phyloP scores from a whole-genome alignment of 495 filamentous ascomycete genomes.

The Podospora pseudocomata region DNA sequence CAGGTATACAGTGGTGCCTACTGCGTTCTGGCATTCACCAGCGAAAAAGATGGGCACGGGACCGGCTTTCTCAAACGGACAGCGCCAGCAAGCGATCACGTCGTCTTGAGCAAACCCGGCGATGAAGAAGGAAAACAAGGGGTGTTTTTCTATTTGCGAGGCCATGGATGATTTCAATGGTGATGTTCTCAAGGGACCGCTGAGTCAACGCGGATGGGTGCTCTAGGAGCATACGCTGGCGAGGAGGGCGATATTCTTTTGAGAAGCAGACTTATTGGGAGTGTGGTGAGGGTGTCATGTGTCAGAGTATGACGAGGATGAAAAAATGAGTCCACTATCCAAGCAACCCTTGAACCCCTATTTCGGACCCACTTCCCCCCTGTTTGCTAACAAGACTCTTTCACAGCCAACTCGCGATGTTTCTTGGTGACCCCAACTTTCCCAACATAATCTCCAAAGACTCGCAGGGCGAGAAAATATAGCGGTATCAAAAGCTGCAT shows the following conservation, averaged over 20 bases:
- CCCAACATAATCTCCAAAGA: slow-evolving; percentile 20
- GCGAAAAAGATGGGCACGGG: neutral
- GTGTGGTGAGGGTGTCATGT: slow-evolving; percentile 38
- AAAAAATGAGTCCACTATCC: slow-evolving; percentile 28
- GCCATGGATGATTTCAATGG: slow-evolving; percentile 33
- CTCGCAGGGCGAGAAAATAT: slow-evolving; percentile 20
- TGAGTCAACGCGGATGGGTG: slow-evolving; percentile 39
- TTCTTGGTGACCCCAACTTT: slow-evolving; percentile 35
- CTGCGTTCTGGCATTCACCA: slow-evolving; percentile 31
- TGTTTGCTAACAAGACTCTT: neutral
- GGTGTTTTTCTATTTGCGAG: slow-evolving; percentile 24
- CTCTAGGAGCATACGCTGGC: slow-evolving; percentile 40
- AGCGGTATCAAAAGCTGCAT: slow-evolving; percentile 30
- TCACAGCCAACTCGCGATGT: slow-evolving; percentile 27
- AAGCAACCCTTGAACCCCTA: slow-evolving; percentile 1
- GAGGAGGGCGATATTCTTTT: slow-evolving; percentile 36
- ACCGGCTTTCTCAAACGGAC: slow-evolving; percentile 24
- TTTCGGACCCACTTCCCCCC: neutral
- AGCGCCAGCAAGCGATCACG: slow-evolving; percentile 2
- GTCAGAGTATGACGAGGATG: slow-evolving; percentile 29
- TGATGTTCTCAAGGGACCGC: slow-evolving; percentile 28
- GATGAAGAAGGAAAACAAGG: neutral
- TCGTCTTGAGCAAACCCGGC: neutral
- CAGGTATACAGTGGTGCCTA: slow-evolving; percentile 30
- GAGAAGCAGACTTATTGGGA: slow-evolving; percentile 38